Percentiles rank a stretch among this genome's conserved stretches.
phyloP scores from a whole-genome alignment of 1,284 basidiomycete species.

The Omphalotus olearius region DNA sequence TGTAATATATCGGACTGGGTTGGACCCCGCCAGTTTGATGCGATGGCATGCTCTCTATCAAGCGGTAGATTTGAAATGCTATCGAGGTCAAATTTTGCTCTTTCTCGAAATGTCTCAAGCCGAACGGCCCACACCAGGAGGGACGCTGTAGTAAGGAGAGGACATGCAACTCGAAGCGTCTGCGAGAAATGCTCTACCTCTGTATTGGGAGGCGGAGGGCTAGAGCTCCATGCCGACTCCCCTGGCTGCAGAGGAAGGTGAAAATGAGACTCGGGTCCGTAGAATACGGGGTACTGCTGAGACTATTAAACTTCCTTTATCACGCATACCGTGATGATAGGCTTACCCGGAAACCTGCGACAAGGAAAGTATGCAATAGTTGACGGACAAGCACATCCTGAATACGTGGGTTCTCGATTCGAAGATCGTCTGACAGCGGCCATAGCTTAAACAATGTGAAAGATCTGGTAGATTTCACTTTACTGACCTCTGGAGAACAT shows the following conservation, averaged over 20 bases:
- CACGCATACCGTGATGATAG: background rate
- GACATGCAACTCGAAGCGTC: constrained; percentile 32
- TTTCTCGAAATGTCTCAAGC: constrained; percentile 31
- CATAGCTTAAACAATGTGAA: background rate
- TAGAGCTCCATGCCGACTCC: constrained; percentile 21
- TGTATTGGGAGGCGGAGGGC: constrained; percentile 25
- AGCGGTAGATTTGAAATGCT: constrained; percentile 24
- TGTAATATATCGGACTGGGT: constrained; percentile 35
- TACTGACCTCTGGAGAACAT: constrained; percentile 38
- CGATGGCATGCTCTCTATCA: constrained; percentile 29
- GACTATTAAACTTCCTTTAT: background rate
- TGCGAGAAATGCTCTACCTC: constrained; percentile 38
- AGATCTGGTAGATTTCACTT: constrained; percentile 11
- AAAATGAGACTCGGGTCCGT: constrained; percentile 35
- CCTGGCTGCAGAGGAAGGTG: constrained; percentile 30
- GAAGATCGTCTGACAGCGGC: constrained; percentile 13
- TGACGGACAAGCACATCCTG: constrained; percentile 14
- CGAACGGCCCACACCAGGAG: constrained; percentile 31
- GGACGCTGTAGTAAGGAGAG: constrained; percentile 34
- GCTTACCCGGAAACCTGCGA: constrained; percentile 32
- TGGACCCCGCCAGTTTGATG: constrained; percentile 21
- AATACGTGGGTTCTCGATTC: constrained; percentile 17
- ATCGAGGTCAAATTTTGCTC: constrained; percentile 20
- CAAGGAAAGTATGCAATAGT: constrained; percentile 26
- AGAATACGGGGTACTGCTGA: constrained; percentile 34